Conservation (phyloP, 345 rosid genomes). For the Viola odorata region DNA sequence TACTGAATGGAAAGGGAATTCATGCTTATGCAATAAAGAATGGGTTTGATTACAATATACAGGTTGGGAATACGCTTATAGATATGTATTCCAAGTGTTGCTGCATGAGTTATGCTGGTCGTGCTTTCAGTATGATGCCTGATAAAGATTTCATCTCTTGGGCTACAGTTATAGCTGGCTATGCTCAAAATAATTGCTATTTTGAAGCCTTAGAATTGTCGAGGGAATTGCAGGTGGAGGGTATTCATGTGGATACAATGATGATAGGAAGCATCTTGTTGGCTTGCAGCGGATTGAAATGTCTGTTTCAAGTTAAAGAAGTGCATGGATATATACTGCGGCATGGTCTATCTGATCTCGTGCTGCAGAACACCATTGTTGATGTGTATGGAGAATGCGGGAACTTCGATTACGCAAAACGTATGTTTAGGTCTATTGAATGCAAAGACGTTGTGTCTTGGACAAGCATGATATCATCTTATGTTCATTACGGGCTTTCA, state of each 20-base stretch:
- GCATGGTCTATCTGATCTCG: conserved; percentile 49
- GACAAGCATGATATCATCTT: conserved; percentile 86
- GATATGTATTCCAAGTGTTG: conserved; percentile 81
- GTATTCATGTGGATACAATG: conserved; percentile 47
- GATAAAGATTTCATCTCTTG: conserved; percentile 69
- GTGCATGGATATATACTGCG: conserved; percentile 57
- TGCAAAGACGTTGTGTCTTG: conserved; percentile 73
- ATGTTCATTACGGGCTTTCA: conserved; percentile 49
- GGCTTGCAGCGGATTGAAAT: conserved; percentile 47
- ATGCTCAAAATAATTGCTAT: conserved; percentile 53
- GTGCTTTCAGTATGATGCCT: conserved; percentile 45
- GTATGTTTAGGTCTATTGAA: conserved; percentile 43
- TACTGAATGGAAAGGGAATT: conserved; percentile 65
- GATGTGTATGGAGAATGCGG: conserved; percentile 68
- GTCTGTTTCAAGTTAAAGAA: conserved; percentile 46
- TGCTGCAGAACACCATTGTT: conserved; percentile 51
- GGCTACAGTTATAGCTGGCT: conserved; percentile 72
- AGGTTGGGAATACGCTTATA: conserved; percentile 60
- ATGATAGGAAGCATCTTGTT: conserved; percentile 74
- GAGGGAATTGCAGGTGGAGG: conserved; percentile 39
- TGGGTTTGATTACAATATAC: conserved; percentile 46
- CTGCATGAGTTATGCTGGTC: conserved; percentile 45
- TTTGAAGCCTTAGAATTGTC: conserved; percentile 41
- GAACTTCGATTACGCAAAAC: conserved; percentile 50
- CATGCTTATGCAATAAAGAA: conserved; percentile 67